Percentiles rank a stretch among this genome's conserved stretches.
Evolutionary conservation across 805 yeast species (phyloP).

Genomic region (Komagataella phaffii): DNA sequence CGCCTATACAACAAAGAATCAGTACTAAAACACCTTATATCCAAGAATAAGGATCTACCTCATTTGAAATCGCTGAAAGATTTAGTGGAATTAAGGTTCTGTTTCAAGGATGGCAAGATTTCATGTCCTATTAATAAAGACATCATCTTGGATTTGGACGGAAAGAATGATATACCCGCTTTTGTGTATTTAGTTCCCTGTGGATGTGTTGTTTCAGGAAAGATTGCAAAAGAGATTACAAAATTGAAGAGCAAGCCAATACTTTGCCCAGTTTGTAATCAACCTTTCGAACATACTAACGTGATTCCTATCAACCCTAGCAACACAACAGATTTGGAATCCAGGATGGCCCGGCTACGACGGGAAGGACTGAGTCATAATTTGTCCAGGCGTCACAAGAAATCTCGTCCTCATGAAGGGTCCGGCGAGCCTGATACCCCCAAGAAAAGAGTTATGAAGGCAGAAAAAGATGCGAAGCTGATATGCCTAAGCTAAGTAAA

Average conservation of each 20-base stretch:
- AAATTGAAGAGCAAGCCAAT: conserved; percentile 1
- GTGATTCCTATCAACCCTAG: conserved; percentile 19
- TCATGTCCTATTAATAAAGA: conserved; percentile 1
- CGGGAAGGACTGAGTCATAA: background rate
- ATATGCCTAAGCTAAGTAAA: background rate
- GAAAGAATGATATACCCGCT: conserved; percentile 3
- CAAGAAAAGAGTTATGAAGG: background rate
- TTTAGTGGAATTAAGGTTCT: conserved; percentile 21
- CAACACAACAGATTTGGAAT: conserved; percentile 1
- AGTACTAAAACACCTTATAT: conserved; percentile 40
- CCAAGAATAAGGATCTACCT: conserved; percentile 6
- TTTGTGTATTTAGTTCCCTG: conserved; percentile 33
- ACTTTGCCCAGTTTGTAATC: conserved; percentile 29
- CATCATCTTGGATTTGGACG: background rate
- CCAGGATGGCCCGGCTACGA: background rate
- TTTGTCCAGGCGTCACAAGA: background rate
- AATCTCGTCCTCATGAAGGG: background rate
- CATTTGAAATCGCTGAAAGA: conserved; percentile 29
- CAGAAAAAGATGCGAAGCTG: background rate
- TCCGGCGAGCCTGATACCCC: background rate
- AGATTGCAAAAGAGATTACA: conserved; percentile 14
- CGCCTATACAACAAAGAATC: conserved; percentile 49
- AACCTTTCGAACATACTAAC: conserved; percentile 7
- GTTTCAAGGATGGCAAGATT: background rate
- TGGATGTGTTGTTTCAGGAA: conserved; percentile 26